phyloP scores from a whole-genome alignment of 2,329 filamentous ascomycete species.

The Botrytis elliptica region DNA sequence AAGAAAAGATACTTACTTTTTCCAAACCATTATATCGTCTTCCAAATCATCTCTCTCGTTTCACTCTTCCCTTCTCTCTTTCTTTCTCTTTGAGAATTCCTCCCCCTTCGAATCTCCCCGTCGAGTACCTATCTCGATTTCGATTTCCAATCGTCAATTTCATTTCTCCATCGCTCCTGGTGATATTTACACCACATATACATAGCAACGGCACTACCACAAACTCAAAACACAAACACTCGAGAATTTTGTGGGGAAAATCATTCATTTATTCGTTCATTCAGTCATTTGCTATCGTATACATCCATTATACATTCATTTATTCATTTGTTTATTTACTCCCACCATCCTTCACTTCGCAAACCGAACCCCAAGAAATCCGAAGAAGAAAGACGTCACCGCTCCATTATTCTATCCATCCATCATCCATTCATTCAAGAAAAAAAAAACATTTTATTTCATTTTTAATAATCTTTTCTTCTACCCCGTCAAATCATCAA shows the following conservation, averaged over 20 bases:
- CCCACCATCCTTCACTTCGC: not conserved
- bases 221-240: not conserved
- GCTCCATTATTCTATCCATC: not conserved
- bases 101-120: not conserved
- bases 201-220: conserved; percentile 10
- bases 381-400: not conserved
- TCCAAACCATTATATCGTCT: not conserved
- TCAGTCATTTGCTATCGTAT: not conserved
- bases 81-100: not conserved
- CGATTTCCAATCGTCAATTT: not conserved
- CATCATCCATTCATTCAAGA: not conserved
- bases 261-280: not conserved
- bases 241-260: not conserved
- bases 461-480: not conserved
- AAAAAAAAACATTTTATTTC: not conserved
- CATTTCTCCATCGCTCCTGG: not conserved
- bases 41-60: not conserved
- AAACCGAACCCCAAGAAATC: not conserved
- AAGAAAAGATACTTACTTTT: not conserved
- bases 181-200: conserved; percentile 6
- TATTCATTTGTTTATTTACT: not conserved
- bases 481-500: not conserved
- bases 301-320: not conserved
- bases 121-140: not conserved
- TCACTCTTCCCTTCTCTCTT: not conserved